phyloP scores from a whole-genome alignment of 345 rosid species.

The Populus nigra region DNA sequence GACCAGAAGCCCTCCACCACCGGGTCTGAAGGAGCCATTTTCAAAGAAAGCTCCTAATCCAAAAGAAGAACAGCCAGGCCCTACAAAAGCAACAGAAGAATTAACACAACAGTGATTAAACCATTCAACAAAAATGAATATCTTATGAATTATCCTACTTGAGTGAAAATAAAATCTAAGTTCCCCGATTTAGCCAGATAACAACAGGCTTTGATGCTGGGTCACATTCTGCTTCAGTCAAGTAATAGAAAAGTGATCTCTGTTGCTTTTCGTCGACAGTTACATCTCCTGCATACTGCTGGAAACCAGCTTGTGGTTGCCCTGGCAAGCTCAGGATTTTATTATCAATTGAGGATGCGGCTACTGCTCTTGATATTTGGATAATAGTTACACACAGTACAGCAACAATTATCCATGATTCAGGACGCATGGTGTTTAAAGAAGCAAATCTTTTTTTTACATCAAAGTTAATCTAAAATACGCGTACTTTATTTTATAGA shows the following conservation, averaged over 20 bases:
- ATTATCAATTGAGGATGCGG: neutral
- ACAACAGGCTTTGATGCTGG: slow-evolving; percentile 7
- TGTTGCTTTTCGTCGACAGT: neutral
- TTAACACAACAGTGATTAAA: too few relatives aligned
- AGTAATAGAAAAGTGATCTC: slow-evolving; percentile 4
- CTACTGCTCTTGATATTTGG: neutral
- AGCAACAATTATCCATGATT: neutral
- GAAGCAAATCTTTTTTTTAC: neutral
- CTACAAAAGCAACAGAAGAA: neutral
- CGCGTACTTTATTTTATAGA: too few relatives aligned
- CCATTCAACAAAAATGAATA: neutral
- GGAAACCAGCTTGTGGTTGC: slow-evolving; percentile 1
- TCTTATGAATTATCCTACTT: neutral
- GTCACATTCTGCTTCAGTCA: slow-evolving; percentile 5
- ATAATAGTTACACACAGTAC: neutral
- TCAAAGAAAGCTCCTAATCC: neutral
- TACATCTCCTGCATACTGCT: slow-evolving; percentile 5
- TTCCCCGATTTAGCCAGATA: slow-evolving; percentile 14
- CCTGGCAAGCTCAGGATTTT: slow-evolving; percentile 3
- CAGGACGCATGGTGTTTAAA: neutral
- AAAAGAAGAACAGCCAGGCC: slow-evolving; percentile 12
- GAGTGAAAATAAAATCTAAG: neutral
- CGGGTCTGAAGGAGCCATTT: slow-evolving; percentile 5
- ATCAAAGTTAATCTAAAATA: too few relatives aligned
- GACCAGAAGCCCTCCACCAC: neutral